A percentile compares a stretch with the other conserved stretches of the same genome.
phyloP scores from a whole-genome alignment of 1,139 yeast species.

The Hanseniaspora uvarum region DNA sequence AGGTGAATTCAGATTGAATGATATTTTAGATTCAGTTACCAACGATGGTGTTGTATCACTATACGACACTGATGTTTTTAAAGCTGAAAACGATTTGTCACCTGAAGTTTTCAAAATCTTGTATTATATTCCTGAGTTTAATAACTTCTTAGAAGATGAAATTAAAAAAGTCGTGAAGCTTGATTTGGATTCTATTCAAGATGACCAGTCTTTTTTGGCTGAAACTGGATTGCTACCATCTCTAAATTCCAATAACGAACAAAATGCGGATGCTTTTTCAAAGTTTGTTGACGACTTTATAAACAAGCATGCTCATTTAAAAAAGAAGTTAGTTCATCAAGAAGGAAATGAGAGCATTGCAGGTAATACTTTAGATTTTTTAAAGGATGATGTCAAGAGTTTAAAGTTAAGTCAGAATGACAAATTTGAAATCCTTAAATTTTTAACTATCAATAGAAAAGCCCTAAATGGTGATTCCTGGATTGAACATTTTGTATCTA shows the following conservation, averaged over 20 bases:
- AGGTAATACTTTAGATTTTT: neutral
- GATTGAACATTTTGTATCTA: constrained; percentile 4
- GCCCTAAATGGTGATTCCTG: neutral
- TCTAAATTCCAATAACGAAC: too few relatives aligned
- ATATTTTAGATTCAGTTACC: neutral
- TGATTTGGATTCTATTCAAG: neutral
- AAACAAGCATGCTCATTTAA: neutral
- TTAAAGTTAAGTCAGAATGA: neutral
- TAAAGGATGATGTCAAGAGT: constrained; percentile 1
- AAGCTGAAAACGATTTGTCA: neutral
- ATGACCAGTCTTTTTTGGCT: neutral
- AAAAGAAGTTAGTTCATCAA: neutral
- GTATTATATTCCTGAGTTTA: constrained; percentile 5
- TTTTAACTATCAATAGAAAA: constrained; percentile 7
- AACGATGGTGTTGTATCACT: neutral
- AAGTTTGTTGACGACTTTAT: constrained; percentile 5
- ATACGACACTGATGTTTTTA: neutral
- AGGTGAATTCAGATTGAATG: neutral
- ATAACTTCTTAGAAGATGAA: neutral
- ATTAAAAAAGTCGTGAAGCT: neutral
- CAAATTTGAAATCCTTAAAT: constrained; percentile 7
- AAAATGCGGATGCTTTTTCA: neutral
- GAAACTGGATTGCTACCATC: neutral
- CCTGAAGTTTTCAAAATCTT: constrained; percentile 5
- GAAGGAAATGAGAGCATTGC: neutral